Evolutionary conservation across 2,329 filamentous ascomycete species (phyloP).

Genomic region (Trichoderma lentiforme): DNA sequence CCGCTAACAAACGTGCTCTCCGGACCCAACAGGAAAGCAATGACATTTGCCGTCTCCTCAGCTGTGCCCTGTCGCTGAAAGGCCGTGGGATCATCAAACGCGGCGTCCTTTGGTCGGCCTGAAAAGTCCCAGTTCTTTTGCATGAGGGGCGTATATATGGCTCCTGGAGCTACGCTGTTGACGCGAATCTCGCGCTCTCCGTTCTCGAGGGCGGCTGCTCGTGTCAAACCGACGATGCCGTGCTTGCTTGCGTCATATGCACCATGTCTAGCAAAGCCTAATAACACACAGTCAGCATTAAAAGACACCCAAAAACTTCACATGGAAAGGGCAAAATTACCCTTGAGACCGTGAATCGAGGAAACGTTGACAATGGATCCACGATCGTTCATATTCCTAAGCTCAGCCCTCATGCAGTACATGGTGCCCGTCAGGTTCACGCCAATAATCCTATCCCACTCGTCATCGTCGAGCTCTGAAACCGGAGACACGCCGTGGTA

Average conservation of each 20-base stretch:
- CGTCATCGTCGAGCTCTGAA: slow-evolving; percentile 42
- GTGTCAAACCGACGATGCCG: slow-evolving; percentile 34
- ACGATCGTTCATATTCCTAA: slow-evolving; percentile 44
- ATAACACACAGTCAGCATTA: neutral
- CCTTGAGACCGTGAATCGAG: slow-evolving; percentile 47
- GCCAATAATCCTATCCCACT: slow-evolving; percentile 45
- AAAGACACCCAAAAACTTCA: neutral
- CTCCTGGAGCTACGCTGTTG: slow-evolving; percentile 46
- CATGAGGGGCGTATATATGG: slow-evolving; percentile 48
- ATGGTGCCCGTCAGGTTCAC: slow-evolving; percentile 48
- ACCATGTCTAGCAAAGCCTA: slow-evolving; percentile 31
- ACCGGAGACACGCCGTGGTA: slow-evolving; percentile 39
- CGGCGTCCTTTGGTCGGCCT: slow-evolving; percentile 33
- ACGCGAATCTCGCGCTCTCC: slow-evolving; percentile 41
- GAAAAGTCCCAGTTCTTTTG: slow-evolving; percentile 39
- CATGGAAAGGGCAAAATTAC: slow-evolving; percentile 17
- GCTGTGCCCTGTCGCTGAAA: slow-evolving; percentile 44
- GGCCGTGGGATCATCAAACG: slow-evolving; percentile 42
- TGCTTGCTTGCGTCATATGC: slow-evolving; percentile 37
- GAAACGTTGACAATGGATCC: slow-evolving; percentile 57
- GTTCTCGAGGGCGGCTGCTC: slow-evolving; percentile 32
- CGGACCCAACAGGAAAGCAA: slow-evolving; percentile 47
- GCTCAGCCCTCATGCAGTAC: slow-evolving; percentile 46
- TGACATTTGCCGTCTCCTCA: slow-evolving; percentile 45
- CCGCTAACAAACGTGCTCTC: slow-evolving; percentile 47